phyloP scores from a whole-genome alignment of 2,329 filamentous ascomycete species.

The Ascochyta koolunga region DNA sequence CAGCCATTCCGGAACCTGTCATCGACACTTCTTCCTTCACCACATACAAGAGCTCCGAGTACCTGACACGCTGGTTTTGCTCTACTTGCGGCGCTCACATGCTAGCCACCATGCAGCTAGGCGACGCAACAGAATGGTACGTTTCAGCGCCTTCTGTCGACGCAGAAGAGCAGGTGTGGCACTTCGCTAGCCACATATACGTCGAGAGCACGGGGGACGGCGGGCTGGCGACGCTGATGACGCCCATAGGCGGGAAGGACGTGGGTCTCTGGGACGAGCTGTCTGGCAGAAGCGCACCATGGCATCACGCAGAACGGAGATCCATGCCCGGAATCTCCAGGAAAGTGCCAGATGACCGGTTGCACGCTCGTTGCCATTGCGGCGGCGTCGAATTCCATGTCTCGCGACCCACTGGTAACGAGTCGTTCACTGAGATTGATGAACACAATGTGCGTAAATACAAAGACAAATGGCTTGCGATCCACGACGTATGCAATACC shows the following conservation, averaged over 20 bases:
- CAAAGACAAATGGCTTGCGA: slow-evolving; percentile 48
- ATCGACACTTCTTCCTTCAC: slow-evolving; percentile 19
- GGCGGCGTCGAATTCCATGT: slow-evolving; percentile 62
- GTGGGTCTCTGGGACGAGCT: slow-evolving; percentile 36
- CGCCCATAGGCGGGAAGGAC: slow-evolving; percentile 25
- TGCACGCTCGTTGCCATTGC: slow-evolving; percentile 62
- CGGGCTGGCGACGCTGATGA: slow-evolving; percentile 46
- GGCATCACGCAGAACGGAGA: not conserved
- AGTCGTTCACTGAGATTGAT: slow-evolving; percentile 34
- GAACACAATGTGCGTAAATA: slow-evolving; percentile 11
- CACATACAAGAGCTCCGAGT: slow-evolving; percentile 52
- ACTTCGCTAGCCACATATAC: slow-evolving; percentile 37
- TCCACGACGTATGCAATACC: slow-evolving; percentile 58
- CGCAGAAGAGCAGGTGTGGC: slow-evolving; percentile 36
- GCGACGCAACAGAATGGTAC: slow-evolving; percentile 8
- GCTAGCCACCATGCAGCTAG: slow-evolving; percentile 14
- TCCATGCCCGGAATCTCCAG: not conserved
- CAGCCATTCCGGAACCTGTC: slow-evolving; percentile 48
- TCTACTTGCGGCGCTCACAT: slow-evolving; percentile 56
- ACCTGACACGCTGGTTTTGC: slow-evolving; percentile 57
- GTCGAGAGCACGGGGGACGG: slow-evolving; percentile 47
- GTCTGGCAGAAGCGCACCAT: not conserved
- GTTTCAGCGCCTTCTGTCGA: slow-evolving; percentile 39
- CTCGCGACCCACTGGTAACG: slow-evolving; percentile 56
- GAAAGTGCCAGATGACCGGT: not conserved